phyloP scores from a whole-genome alignment of 2,329 filamentous ascomycete species.

The Fusarium aywerte region DNA sequence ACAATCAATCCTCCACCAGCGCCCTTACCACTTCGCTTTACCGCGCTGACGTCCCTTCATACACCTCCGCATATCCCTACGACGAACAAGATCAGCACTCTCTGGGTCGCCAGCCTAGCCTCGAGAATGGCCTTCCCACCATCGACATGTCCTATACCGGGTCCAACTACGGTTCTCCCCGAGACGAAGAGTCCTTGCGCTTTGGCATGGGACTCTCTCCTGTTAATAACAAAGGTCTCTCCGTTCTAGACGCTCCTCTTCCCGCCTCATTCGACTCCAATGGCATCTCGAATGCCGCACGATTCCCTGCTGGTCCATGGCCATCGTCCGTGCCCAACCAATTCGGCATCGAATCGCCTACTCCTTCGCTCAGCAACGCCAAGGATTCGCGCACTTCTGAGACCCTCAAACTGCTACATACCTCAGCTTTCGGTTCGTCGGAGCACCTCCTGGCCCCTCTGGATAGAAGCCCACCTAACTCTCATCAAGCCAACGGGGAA shows the following conservation, averaged over 20 bases:
- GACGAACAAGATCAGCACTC: constrained; percentile 58
- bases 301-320: constrained; percentile 81
- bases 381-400: constrained; percentile 71
- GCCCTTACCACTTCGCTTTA: constrained; percentile 72
- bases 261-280: constrained; percentile 97
- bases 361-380: constrained; percentile 74
- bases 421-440: constrained; percentile 73
- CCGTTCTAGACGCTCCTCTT: constrained; percentile 90
- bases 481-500: constrained; percentile 64
- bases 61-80: constrained; percentile 53
- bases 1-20: constrained; percentile 71
- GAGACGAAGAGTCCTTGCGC: constrained; percentile 69
- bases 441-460: constrained; percentile 69
- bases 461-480: constrained; percentile 59
- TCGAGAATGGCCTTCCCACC: constrained; percentile 66
- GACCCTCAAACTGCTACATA: constrained; percentile 71
- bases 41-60: constrained; percentile 55
- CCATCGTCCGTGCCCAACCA: constrained; percentile 92
- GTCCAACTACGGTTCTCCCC: constrained; percentile 83
- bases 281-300: constrained; percentile 89
- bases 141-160: constrained; percentile 69
- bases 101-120: constrained; percentile 60
- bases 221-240: constrained; percentile 75
- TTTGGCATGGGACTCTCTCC: constrained; percentile 83
- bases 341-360: constrained; percentile 88